phyloP scores from a whole-genome alignment of 768 basidiomycete species.

The Cyclocybe aegerita region DNA sequence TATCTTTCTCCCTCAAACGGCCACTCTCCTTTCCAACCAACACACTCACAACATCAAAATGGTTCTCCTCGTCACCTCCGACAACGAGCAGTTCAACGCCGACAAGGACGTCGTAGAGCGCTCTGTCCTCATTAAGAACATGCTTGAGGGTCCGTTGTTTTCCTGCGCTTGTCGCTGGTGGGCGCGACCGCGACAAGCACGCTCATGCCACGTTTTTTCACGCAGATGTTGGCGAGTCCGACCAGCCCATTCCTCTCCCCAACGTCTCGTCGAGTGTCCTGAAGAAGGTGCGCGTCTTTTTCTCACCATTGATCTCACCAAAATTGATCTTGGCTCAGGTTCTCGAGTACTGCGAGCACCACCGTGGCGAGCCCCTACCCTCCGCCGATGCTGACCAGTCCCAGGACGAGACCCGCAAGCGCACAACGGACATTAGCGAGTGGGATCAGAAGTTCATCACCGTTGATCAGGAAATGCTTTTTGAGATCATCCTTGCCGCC shows the following conservation, averaged over 20 bases:
- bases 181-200: constrained; percentile 9
- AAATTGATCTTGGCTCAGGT: constrained; percentile 52
- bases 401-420: constrained; percentile 93
- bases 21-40: constrained; percentile 21
- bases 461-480: constrained; percentile 99
- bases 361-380: constrained; percentile 95
- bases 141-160: constrained; percentile 84
- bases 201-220: constrained; percentile 13
- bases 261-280: constrained; percentile 92
- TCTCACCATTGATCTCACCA: constrained; percentile 7
- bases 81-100: constrained; percentile 91
- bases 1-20: constrained; percentile 9
- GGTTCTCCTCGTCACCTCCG: constrained; percentile 90
- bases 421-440: constrained; percentile 97
- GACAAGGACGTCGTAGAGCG: constrained; percentile 96
- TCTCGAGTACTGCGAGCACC: constrained; percentile 98
- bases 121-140: constrained; percentile 97
- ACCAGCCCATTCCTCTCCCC: constrained; percentile 92
- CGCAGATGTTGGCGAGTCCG: constrained; percentile 89
- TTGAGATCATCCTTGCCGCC: constrained; percentile 98
- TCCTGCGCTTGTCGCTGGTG: constrained; percentile 5
- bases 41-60: constrained; percentile 39
- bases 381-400: constrained; percentile 75
- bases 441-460: constrained; percentile 99
- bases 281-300: constrained; percentile 67